Conservation (phyloP, 768 basidiomycete species). For the Tremella yokohamensis region DNA sequence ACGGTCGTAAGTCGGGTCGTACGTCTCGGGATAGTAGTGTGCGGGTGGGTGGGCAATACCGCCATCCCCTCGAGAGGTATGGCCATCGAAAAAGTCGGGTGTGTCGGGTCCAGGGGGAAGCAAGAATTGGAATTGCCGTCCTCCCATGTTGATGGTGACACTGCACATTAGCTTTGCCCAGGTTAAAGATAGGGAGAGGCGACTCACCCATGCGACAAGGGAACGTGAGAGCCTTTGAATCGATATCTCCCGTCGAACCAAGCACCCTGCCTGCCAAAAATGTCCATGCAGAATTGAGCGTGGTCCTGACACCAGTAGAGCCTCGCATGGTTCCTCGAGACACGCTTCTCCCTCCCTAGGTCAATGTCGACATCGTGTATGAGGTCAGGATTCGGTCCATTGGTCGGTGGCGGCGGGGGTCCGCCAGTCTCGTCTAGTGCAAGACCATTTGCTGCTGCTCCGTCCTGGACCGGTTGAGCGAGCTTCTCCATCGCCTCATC, state of each 20-base stretch:
- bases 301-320: constrained; percentile 59
- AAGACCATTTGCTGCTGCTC: no score
- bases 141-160: constrained; percentile 4
- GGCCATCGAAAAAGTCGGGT: background rate
- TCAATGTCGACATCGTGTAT: constrained; percentile 58
- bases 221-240: constrained; percentile 78
- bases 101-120: constrained; percentile 1
- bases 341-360: constrained; percentile 92
- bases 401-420: background rate
- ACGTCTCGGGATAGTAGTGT: constrained; percentile 1
- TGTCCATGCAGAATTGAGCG: constrained; percentile 59
- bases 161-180: background rate
- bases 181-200: background rate
- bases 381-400: background rate
- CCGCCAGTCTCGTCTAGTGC: background rate
- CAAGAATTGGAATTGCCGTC: constrained; percentile 1
- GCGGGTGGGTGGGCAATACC: background rate
- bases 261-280: constrained; percentile 93
- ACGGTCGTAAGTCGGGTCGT: background rate
- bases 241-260: constrained; percentile 99
- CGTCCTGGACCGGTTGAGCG: background rate
- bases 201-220: constrained; percentile 73
- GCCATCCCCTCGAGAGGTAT: no score
- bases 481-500: background rate
- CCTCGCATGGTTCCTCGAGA: constrained; percentile 92